Evolutionary conservation across 345 rosid species (phyloP), one percentile per base, ranked within the genome.

Genomic region (Lumnitzera littorea): DNA sequence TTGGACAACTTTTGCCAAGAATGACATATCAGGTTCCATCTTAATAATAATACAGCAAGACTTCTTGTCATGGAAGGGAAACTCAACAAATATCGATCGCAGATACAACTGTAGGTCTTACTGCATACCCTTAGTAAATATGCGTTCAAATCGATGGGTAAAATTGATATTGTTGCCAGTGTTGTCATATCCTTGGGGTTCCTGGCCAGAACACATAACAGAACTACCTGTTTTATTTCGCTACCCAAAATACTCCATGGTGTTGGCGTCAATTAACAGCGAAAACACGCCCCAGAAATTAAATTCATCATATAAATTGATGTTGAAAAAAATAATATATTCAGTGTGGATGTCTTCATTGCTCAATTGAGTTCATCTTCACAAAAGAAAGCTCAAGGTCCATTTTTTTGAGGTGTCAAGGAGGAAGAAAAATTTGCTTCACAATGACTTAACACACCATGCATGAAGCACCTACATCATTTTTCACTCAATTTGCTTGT

Each of bases 21-120:
- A 86, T 11, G 88, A 79, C 63, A 95, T 78, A 73, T 88, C 89
- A 55, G 79, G 87, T 72, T 95, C 99, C 99, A 88, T 88, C 99
- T 95, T 70, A 36, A 65, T 62, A 71, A 51, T 51, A 61, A 54
- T 54, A 57, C 57, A 17, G 25, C 11, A 27, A 17, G 58, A 41
- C 51, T 36, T 24, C 51, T 36, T 24, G 43, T 51, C 50, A 54
- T 48, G 16, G 24, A 3, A 53, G 31, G 60, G 36, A 60, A 67
- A 46, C 7, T 51, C 0, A 56, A 17, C 24, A 41, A 13, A 9
- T 13, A 31, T 15, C 23, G 27, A 49, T 13, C 24, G 36, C 36
- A 57, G 48, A 25, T 49, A 47, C 48, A 29, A 49, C 12, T 50
- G 46, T 27, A 15, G n/a, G 24, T 53, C 0, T 41, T 0, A 4